Conservation (phyloP, 108 stramenopile species). For the Pseudonitzschia delicatissima region DNA sequence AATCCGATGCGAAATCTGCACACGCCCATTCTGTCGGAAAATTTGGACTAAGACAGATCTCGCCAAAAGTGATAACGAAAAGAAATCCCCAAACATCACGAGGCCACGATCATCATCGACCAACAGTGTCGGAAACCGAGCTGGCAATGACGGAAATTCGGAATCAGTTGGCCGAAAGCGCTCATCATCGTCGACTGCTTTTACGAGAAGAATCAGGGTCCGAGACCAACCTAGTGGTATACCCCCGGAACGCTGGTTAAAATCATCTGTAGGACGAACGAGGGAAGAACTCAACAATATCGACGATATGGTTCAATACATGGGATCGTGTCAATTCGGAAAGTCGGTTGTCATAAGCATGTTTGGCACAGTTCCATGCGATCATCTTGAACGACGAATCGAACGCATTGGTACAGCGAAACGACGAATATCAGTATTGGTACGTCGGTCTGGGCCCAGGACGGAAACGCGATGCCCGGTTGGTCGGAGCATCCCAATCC, state of each 20-base stretch:
- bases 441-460: constrained; percentile 8
- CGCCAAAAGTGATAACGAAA: background rate
- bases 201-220: background rate
- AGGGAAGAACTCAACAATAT: constrained; percentile 3
- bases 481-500: background rate
- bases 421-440: background rate
- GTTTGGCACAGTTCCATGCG: constrained; percentile 2
- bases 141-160: background rate
- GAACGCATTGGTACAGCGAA: background rate
- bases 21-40: too few species aligned
- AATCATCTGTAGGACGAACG: constrained; percentile 8
- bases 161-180: background rate
- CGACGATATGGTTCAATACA: constrained; percentile 2
- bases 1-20: background rate
- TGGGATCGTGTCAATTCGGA: constrained; percentile 3
- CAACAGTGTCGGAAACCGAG: background rate
- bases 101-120: background rate
- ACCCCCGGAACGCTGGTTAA: background rate
- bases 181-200: background rate
- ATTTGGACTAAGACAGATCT: too few species aligned
- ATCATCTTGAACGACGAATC: background rate
- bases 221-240: background rate
- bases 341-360: background rate
- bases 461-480: background rate
- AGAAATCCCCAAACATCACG: background rate